phyloP scores from a whole-genome alignment of 1,139 yeast genomes.

The Candida sp. region DNA sequence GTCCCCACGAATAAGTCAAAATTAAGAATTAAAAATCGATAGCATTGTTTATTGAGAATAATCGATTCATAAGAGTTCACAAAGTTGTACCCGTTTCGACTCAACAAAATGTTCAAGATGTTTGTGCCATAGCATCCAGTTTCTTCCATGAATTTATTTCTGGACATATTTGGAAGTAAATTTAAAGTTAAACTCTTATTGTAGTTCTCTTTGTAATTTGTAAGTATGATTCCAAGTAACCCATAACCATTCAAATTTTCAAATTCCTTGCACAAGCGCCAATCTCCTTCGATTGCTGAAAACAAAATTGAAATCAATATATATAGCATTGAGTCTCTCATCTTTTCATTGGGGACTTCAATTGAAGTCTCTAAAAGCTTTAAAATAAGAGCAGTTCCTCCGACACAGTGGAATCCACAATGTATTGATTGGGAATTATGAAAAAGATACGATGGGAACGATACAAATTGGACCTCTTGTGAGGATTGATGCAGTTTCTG shows the following conservation, averaged over 20 bases:
- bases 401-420: constrained; percentile 30
- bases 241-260: constrained; percentile 43
- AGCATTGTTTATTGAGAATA: constrained; percentile 26
- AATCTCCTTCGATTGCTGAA: constrained; percentile 25
- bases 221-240: constrained; percentile 27
- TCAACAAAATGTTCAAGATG: constrained; percentile 19
- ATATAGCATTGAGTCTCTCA: constrained; percentile 19
- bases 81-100: constrained; percentile 23
- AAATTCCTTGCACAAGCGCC: constrained; percentile 40
- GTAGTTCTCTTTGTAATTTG: constrained; percentile 22
- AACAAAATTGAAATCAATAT: constrained; percentile 24
- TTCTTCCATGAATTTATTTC: constrained; percentile 4
- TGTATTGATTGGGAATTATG: constrained; percentile 28
- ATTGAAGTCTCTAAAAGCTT: constrained; percentile 26
- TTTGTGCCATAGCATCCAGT: constrained; percentile 9
- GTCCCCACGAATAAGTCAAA: constrained; percentile 33
- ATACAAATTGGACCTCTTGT: constrained; percentile 1
- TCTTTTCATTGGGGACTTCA: constrained; percentile 7
- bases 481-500: constrained; percentile 4
- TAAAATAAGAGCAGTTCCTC: constrained; percentile 34
- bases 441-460: constrained; percentile 11
- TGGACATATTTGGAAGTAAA: constrained; percentile 6
- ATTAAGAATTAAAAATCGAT: constrained; percentile 27
- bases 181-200: constrained; percentile 18
- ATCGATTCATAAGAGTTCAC: constrained; percentile 23